Percentiles rank a stretch among this genome's conserved stretches.
phyloP scores from a whole-genome alignment of 257 asterid species.

The Euphrasia confusa region DNA sequence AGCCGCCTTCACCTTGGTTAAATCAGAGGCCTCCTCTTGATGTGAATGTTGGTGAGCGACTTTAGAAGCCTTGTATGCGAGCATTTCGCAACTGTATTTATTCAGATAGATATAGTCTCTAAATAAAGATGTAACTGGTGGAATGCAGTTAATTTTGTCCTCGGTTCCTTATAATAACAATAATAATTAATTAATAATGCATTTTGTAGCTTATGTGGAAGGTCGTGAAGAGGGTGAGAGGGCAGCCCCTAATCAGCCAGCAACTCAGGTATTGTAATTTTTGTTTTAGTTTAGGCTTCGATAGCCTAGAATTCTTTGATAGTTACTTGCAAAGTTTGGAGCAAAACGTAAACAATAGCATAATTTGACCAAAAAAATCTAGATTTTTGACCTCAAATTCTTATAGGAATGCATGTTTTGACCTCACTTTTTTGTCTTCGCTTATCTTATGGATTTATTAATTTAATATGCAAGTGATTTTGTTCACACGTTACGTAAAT shows the following conservation, averaged over 20 bases:
- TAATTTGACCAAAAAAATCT: not conserved
- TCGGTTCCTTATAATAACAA: conserved; percentile 2
- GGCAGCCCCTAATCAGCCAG: conserved; percentile 65
- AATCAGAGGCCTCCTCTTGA: conserved; percentile 89
- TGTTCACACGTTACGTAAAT: not conserved
- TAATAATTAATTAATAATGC: conserved; percentile 8
- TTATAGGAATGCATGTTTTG: not conserved
- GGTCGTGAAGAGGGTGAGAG: conserved; percentile 82
- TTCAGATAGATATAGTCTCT: conserved; percentile 12
- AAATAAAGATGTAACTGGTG: conserved; percentile 12
- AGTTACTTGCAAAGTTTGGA: conserved; percentile 1
- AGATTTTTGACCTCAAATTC: not conserved
- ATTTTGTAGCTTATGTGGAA: conserved; percentile 71
- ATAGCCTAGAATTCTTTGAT: not conserved
- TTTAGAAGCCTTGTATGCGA: conserved; percentile 11
- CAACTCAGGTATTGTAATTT: conserved; percentile 62
- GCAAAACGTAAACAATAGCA: not conserved
- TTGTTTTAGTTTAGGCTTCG: conserved; percentile 16
- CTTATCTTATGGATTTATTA: not conserved
- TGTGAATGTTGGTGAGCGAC: conserved; percentile 83
- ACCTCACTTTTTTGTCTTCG: not conserved
- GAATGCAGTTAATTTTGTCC: conserved; percentile 17
- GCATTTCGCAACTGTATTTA: not conserved
- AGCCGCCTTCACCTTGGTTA: conserved; percentile 77
- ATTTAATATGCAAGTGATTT: not conserved